A percentile compares a stretch with the other conserved stretches of the same genome.
Conservation (phyloP, 495 filamentous ascomycete species). For the Xylaria flabelliformis region DNA sequence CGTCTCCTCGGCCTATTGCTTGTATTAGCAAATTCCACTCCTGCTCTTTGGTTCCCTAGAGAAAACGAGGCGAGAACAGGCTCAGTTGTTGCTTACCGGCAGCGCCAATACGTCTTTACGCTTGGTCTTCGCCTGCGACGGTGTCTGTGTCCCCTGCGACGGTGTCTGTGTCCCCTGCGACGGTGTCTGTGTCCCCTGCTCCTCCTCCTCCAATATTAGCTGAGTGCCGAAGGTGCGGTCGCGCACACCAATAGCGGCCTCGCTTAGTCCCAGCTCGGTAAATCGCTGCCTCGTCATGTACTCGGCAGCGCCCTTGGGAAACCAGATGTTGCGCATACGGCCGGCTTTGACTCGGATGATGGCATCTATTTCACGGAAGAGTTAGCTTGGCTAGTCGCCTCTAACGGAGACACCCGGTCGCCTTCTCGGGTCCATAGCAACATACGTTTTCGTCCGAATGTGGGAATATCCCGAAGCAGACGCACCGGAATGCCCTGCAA, state of each 20-base stretch:
- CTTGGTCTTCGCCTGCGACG: conserved; percentile 24
- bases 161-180: too few relatives aligned
- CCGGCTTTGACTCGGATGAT: conserved; percentile 53
- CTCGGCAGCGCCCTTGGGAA: conserved; percentile 49
- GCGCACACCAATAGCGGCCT: conserved; percentile 49
- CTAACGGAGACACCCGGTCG: background rate
- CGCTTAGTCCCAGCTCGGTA: conserved; percentile 46
- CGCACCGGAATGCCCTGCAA: conserved; percentile 61
- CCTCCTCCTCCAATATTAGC: conserved; percentile 16
- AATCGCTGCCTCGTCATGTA: conserved; percentile 54
- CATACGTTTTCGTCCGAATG: conserved; percentile 66
- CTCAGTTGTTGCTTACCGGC: conserved; percentile 26
- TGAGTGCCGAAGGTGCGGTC: conserved; percentile 45
- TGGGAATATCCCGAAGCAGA: conserved; percentile 63
- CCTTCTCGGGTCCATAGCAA: background rate
- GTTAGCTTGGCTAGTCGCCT: background rate
- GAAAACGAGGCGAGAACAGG: background rate
- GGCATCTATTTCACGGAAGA: conserved; percentile 41
- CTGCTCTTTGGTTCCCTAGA: background rate
- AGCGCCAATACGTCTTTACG: conserved; percentile 34
- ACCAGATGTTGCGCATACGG: conserved; percentile 58
- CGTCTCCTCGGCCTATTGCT: conserved; percentile 34
- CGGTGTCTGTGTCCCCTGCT: conserved; percentile 15
- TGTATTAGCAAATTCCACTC: background rate
- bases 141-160: conserved; percentile 9